These are phyloP conservation scores for Phytophthora agathidicida DNA, from an alignment of 352 stramenopile genomes.

Conservation along the genomic window DNA sequence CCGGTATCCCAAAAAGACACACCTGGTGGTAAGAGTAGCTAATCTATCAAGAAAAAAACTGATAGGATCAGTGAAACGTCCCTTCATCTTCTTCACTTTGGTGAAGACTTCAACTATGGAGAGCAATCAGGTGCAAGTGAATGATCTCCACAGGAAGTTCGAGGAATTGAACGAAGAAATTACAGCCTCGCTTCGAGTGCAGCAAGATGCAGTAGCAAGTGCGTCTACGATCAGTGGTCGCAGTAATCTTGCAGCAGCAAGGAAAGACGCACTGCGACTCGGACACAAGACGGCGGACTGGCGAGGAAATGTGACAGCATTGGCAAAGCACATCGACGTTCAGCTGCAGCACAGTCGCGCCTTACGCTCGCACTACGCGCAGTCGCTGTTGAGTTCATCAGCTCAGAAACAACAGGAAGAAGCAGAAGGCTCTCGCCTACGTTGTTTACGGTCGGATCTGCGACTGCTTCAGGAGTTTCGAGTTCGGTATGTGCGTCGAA, in stretches of 20 bases:
- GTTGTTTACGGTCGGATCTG: slow-evolving; percentile 65
- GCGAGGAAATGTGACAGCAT: slow-evolving; percentile 69
- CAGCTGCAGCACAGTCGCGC: slow-evolving; percentile 76
- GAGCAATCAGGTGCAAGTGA: slow-evolving; percentile 49
- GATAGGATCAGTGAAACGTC: slow-evolving; percentile 4
- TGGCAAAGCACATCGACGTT: slow-evolving; percentile 77
- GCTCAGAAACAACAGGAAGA: slow-evolving; percentile 55
- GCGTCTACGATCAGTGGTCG: slow-evolving; percentile 17
- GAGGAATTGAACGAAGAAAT: slow-evolving; percentile 78
- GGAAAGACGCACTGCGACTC: slow-evolving; percentile 56
- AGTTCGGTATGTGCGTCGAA: slow-evolving; percentile 40
- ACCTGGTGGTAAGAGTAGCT: slow-evolving; percentile 36
- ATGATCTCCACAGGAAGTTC: slow-evolving; percentile 79
- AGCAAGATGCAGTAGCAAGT: slow-evolving; percentile 52
- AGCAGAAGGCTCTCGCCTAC: slow-evolving; percentile 54
- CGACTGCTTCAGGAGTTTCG: slow-evolving; percentile 70
- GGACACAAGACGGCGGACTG: slow-evolving; percentile 66
- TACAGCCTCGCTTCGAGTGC: slow-evolving; percentile 47
- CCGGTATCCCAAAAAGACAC: slow-evolving; percentile 30
- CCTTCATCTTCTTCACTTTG: too few species aligned
- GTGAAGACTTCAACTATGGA: too few species aligned
- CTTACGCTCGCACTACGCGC: slow-evolving; percentile 59
- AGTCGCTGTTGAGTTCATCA: slow-evolving; percentile 52
- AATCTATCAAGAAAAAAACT: slow-evolving; percentile 39
- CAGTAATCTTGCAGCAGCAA: slow-evolving; percentile 26